Evolutionary conservation across 495 filamentous ascomycete species (phyloP).

Genomic region (Penicillium antarcticum): DNA sequence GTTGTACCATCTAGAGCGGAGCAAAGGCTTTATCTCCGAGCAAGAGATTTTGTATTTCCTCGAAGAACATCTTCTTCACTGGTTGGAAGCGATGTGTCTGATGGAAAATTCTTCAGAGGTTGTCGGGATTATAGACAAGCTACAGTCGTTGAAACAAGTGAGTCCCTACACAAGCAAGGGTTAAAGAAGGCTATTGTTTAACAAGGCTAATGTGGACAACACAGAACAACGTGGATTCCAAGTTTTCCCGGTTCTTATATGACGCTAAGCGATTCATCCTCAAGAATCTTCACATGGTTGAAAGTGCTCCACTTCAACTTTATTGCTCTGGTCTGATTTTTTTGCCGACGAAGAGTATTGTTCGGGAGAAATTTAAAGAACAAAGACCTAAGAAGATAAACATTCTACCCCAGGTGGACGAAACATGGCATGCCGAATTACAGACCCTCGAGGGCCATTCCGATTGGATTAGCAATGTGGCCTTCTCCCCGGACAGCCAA

Average conservation of each 20-base stretch:
- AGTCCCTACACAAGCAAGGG: not conserved
- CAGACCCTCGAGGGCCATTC: conserved; percentile 23
- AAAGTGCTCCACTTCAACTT: conserved; percentile 23
- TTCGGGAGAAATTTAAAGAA: conserved; percentile 16
- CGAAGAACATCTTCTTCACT: conserved; percentile 17
- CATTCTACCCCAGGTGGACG: conserved; percentile 13
- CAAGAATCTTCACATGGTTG: conserved; percentile 27
- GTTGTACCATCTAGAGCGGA: conserved; percentile 17
- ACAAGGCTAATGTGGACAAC: not conserved
- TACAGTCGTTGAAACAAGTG: not conserved
- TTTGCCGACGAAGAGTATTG: conserved; percentile 25
- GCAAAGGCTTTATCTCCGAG: conserved; percentile 18
- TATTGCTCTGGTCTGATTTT: conserved; percentile 33
- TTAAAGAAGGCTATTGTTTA: not conserved
- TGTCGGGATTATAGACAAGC: not conserved
- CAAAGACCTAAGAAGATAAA: conserved; percentile 13
- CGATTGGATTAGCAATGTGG: conserved; percentile 3
- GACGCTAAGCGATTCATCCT: conserved; percentile 38
- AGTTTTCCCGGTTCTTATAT: conserved; percentile 1
- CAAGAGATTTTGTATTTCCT: conserved; percentile 33
- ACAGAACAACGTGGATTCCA: conserved; percentile 9
- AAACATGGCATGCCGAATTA: conserved; percentile 14
- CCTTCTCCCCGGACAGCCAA: conserved; percentile 22
- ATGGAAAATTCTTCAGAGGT: conserved; percentile 2
- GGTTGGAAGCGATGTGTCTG: conserved; percentile 12